Evolutionary conservation across 1,139 yeast species (phyloP), one percentile per base, ranked within the genome.

Genomic region (Kodamaea sp.): DNA sequence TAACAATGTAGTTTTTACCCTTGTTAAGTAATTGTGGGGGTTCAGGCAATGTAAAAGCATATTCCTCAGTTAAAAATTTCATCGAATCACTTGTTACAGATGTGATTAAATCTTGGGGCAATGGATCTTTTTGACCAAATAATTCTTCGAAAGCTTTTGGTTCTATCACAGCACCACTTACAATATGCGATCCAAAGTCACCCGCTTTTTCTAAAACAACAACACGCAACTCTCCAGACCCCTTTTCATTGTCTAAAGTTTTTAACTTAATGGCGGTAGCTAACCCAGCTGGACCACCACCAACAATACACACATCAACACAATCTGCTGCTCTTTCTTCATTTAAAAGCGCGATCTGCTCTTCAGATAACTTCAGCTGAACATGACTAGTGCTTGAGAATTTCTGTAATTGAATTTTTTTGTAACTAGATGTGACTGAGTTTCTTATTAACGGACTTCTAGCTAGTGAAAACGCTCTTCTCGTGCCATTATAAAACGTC

Each of bases 221-320:
- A 34, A 92, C 95, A 43, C 98, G 70, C 38, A 85, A 63, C 35
- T 84, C 84, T 6, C 85, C 87, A 11, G 64, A 58, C 2, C 86
- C 92, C 10, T 73, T 62, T 49, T 81, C 84, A 36, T 71, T 67
- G 55, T 92, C 97, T 34, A 90, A 65, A 55, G 88, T 96, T 58
- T 92, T 92, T 50, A 89, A 67, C 48, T 78, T 76, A 47, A 92
- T 92, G 9, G 97, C 98, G 1, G 98, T 84, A 1, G 96, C 92
- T 40, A 92, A 70, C 8, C 98, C 98, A 1, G 97, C 95, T 4
- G 97, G 97, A 0, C 98, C 98, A 31, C 95, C 98, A 29, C 98
- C 98, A 1, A 92, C 96, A 35, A 92, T 88, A 54, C 95, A 86
- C 12, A 92, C 95, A 59, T 92, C 98, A 10, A 88, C 96, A 28